Conservation (phyloP, 441 rosid genomes). For the Monsonia emarginata region DNA sequence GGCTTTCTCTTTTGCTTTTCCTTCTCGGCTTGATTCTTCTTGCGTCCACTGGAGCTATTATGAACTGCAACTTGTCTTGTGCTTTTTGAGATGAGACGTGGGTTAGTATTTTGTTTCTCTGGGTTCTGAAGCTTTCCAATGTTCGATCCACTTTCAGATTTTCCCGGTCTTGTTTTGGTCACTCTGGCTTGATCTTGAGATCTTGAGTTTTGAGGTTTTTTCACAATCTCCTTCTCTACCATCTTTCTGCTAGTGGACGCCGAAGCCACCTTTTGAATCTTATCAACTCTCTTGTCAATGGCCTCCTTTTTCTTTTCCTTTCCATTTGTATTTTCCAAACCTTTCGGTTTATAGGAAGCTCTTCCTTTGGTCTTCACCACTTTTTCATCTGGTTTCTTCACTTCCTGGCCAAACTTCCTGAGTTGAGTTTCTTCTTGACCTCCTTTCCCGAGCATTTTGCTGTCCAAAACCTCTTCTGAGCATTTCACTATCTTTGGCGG, state of each 20-base stretch:
- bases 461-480: slow-evolving; percentile 20
- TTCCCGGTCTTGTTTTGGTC: slow-evolving; percentile 23
- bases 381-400: neutral
- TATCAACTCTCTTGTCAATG: slow-evolving; percentile 22
- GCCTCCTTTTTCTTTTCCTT: slow-evolving; percentile 24
- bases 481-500: slow-evolving; percentile 24
- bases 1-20: slow-evolving; percentile 21
- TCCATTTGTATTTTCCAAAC: slow-evolving; percentile 15
- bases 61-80: slow-evolving; percentile 7
- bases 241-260: slow-evolving; percentile 26
- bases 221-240: slow-evolving; percentile 24
- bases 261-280: slow-evolving; percentile 24
- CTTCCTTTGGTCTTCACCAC: slow-evolving; percentile 23
- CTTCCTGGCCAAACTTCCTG: neutral
- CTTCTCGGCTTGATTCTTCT: slow-evolving; percentile 16
- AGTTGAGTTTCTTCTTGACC: neutral
- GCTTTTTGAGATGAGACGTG: slow-evolving; percentile 21
- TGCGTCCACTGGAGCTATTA: slow-evolving; percentile 14
- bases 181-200: slow-evolving; percentile 29
- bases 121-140: slow-evolving; percentile 20
- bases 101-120: slow-evolving; percentile 11
- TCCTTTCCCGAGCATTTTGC: slow-evolving; percentile 18
- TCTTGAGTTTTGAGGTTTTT: slow-evolving; percentile 33
- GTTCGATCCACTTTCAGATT: slow-evolving; percentile 28
- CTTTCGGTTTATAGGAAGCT: slow-evolving; percentile 27